A percentile compares a stretch with the other conserved stretches of the same genome.
phyloP scores from a whole-genome alignment of 2,329 filamentous ascomycete genomes.

The Stromatinia cepivora region DNA sequence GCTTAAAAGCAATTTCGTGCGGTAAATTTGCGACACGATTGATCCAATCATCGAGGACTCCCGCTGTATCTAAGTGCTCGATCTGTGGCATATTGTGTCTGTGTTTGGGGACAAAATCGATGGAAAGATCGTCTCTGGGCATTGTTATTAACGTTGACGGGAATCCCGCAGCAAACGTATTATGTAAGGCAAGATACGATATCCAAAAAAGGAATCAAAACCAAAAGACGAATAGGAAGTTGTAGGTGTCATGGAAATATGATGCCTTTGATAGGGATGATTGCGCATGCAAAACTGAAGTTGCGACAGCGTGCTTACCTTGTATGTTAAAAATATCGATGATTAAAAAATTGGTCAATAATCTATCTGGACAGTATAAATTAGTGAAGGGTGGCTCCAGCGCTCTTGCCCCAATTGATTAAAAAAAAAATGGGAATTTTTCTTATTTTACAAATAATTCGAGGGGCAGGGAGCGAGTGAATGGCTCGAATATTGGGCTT shows the following conservation, averaged over 20 bases:
- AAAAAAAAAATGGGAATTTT: slow-evolving; percentile 21
- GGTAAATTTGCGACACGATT: slow-evolving; percentile 75
- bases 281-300: slow-evolving; percentile 18
- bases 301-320: slow-evolving; percentile 19
- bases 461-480: slow-evolving; percentile 19
- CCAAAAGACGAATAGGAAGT: slow-evolving; percentile 10
- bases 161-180: slow-evolving; percentile 23
- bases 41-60: slow-evolving; percentile 78
- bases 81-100: slow-evolving; percentile 58
- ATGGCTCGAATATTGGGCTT: neutral
- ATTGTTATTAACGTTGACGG: slow-evolving; percentile 58
- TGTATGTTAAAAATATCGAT: neutral
- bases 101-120: slow-evolving; percentile 58
- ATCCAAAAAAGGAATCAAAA: slow-evolving; percentile 13
- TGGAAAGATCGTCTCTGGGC: slow-evolving; percentile 72
- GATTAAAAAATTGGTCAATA: slow-evolving; percentile 13
- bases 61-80: slow-evolving; percentile 63
- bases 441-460: slow-evolving; percentile 11
- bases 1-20: slow-evolving; percentile 78
- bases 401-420: slow-evolving; percentile 13
- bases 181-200: slow-evolving; percentile 8
- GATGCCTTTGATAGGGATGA: slow-evolving; percentile 10
- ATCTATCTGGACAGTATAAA: neutral
- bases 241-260: slow-evolving; percentile 8
- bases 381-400: slow-evolving; percentile 19